Percentiles rank a stretch among this genome's conserved stretches.
Conservation (phyloP, 768 basidiomycete genomes). For the Auricularia auricula-judae region DNA sequence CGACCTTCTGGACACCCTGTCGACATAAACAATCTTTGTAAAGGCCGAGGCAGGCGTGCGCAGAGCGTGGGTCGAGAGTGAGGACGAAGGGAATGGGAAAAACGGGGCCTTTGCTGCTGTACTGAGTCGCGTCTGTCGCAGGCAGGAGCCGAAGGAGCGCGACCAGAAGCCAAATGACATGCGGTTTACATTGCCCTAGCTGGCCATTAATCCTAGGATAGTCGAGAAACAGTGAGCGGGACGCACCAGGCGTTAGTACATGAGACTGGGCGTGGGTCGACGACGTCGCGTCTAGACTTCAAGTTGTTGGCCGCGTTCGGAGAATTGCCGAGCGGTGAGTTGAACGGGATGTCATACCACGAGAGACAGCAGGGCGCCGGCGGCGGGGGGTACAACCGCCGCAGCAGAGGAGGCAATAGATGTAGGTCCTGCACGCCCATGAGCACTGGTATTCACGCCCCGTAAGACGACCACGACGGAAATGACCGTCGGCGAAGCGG, state of each 20-base stretch:
- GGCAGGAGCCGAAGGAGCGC: neutral
- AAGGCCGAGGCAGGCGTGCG: neutral
- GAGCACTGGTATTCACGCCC: neutral
- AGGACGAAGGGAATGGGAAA: neutral
- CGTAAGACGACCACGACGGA: slow-evolving; percentile 46
- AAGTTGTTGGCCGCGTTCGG: neutral
- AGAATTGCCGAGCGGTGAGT: neutral
- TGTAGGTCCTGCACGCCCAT: neutral
- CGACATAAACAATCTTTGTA: too few species aligned
- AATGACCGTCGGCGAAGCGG: slow-evolving; percentile 55
- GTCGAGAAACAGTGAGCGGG: neutral
- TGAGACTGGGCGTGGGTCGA: too few species aligned
- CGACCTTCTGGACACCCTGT: neutral
- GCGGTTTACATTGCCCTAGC: neutral
- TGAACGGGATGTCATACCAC: neutral
- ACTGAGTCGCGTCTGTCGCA: neutral
- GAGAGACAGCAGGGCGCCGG: neutral
- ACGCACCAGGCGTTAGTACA: neutral
- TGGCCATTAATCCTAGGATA: neutral
- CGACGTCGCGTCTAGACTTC: neutral
- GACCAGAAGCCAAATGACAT: neutral
- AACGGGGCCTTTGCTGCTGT: too few species aligned
- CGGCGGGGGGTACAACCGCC: neutral
- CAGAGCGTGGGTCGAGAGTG: neutral
- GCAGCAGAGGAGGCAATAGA: neutral